phyloP scores from a whole-genome alignment of 805 yeast genomes.

The Hemisphaericaspora nanyangensis region DNA sequence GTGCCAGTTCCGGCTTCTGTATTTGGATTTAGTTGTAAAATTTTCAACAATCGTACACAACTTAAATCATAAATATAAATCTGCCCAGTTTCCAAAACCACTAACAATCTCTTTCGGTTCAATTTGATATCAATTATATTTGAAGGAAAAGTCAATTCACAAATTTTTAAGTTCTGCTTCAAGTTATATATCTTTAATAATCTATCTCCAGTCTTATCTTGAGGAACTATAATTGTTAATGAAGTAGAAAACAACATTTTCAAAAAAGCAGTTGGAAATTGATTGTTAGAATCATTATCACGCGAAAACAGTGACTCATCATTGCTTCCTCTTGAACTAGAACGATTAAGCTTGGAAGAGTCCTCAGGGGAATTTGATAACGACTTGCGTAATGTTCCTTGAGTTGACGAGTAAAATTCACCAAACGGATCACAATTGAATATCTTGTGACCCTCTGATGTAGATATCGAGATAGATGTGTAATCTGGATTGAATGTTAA shows the following conservation, averaged over 20 bases:
- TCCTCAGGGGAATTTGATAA: constrained; percentile 11
- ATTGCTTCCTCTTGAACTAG: background rate
- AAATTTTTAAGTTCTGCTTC: constrained; percentile 51
- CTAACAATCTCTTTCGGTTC: constrained; percentile 78
- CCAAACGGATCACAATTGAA: constrained; percentile 46
- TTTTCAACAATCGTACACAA: constrained; percentile 71
- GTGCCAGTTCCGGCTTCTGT: no score
- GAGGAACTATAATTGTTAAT: constrained; percentile 38
- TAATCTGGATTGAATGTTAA: constrained; percentile 41
- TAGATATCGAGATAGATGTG: constrained; percentile 35
- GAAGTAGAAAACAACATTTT: constrained; percentile 41
- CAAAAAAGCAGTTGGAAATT: constrained; percentile 26
- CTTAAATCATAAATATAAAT: constrained; percentile 86
- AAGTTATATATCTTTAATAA: constrained; percentile 35
- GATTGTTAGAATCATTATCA: no score
- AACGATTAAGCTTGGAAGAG: background rate
- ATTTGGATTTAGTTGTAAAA: constrained; percentile 24
- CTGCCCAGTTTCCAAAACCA: constrained; percentile 69
- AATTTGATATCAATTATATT: constrained; percentile 67
- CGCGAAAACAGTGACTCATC: background rate
- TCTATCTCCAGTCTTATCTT: constrained; percentile 23
- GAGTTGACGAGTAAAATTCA: constrained; percentile 31
- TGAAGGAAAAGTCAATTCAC: constrained; percentile 86
- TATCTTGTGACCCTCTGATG: constrained; percentile 30
- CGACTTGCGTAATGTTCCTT: constrained; percentile 10